Evolutionary conservation across 495 filamentous ascomycete species (phyloP).

Genomic region (Viridothelium virens): DNA sequence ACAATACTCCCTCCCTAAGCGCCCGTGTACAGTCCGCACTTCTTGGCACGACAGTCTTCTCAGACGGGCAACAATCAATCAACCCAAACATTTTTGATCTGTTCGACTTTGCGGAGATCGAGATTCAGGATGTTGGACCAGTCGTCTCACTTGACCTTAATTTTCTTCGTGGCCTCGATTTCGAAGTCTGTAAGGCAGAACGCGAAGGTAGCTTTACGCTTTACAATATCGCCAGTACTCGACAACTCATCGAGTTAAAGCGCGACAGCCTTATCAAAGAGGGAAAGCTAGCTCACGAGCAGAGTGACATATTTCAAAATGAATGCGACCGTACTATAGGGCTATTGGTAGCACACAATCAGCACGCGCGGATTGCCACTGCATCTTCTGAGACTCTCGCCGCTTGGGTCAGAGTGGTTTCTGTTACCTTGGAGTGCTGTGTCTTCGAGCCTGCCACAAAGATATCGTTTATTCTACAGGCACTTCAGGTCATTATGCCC

Average conservation of each 20-base stretch:
- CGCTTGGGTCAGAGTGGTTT: constrained; percentile 74
- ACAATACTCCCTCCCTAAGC: constrained; percentile 65
- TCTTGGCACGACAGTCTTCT: constrained; percentile 60
- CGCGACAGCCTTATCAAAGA: neutral
- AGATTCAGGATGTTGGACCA: constrained; percentile 40
- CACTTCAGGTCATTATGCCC: constrained; percentile 75
- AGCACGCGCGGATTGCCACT: constrained; percentile 48
- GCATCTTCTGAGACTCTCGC: constrained; percentile 58
- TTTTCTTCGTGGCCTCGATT: constrained; percentile 53
- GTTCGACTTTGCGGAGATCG: constrained; percentile 79
- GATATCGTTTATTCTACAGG: constrained; percentile 69
- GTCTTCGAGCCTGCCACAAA: constrained; percentile 60
- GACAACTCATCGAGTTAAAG: neutral
- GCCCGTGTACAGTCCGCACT: constrained; percentile 70
- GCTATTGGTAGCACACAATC: constrained; percentile 53
- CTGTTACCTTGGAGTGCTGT: constrained; percentile 68
- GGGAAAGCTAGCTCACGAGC: neutral
- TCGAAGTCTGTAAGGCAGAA: constrained; percentile 52
- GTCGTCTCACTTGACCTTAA: constrained; percentile 6
- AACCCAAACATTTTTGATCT: constrained; percentile 81
- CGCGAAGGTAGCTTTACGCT: constrained; percentile 32
- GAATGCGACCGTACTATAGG: constrained; percentile 55
- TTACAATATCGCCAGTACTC: neutral
- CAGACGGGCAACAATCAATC: constrained; percentile 51
- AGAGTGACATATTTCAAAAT: constrained; percentile 24